A percentile compares a stretch with the other conserved stretches of the same genome.
phyloP scores from a whole-genome alignment of 2,329 filamentous ascomycete genomes.

The Diaporthe eres region DNA sequence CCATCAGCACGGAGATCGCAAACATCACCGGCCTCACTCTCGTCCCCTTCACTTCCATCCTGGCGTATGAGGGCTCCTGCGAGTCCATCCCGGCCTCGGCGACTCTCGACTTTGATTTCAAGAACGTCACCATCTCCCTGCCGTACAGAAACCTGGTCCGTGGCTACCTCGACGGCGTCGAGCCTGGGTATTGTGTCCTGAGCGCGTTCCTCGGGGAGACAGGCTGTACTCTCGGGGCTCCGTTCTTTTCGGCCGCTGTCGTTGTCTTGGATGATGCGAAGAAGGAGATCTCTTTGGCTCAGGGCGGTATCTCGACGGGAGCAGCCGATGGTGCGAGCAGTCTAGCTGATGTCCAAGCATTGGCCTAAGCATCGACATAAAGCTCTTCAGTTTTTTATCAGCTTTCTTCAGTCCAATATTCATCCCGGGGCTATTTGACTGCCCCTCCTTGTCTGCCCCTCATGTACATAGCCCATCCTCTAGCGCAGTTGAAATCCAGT shows the following conservation, averaged over 20 bases:
- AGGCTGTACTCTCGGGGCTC: not conserved
- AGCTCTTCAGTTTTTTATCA: not conserved
- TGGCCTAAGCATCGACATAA: too few relatives aligned
- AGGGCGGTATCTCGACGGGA: conserved; percentile 12
- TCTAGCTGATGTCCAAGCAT: not conserved
- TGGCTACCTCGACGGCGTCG: conserved; percentile 16
- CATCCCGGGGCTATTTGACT: not conserved
- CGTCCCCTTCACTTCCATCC: not conserved
- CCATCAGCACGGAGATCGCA: not conserved
- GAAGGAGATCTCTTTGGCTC: not conserved
- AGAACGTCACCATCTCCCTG: not conserved
- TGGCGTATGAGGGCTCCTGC: conserved; percentile 9
- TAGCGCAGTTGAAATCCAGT: not conserved
- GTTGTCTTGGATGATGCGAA: not conserved
- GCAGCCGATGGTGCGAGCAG: not conserved
- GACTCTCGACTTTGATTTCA: not conserved
- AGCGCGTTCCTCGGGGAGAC: not conserved
- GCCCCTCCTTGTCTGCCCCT: too few relatives aligned
- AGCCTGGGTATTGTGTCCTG: conserved; percentile 18
- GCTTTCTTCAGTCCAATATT: not conserved
- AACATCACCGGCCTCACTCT: conserved; percentile 15
- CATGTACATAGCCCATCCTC: not conserved
- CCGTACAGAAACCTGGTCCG: conserved; percentile 15
- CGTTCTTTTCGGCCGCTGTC: conserved; percentile 16
- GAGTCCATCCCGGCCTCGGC: conserved; percentile 3